Evolutionary conservation across 192 early-diverging fungal species (phyloP), one percentile per base, ranked within the genome.

Genomic region (Hyaloraphidium curvatum): DNA sequence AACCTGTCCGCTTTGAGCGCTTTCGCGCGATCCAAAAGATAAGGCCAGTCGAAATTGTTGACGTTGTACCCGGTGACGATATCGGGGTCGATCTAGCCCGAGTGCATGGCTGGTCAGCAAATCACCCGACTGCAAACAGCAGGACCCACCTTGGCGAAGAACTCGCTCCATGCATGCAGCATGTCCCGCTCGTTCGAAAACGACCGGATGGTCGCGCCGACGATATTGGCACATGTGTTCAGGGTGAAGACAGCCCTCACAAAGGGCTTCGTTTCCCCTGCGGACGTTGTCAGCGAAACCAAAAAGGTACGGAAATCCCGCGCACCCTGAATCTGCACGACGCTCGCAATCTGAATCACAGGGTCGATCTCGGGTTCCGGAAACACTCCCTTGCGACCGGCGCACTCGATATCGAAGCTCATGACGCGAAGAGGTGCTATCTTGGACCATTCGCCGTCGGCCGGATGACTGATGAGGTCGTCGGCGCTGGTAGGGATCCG

Each of bases 331-430:
- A 89, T 58, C 2, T 87, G 90, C 3, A 98, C 82, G 39, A 91
- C 80, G 56, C 81, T 89, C 13, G 94, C 94, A 53, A 98, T 96
- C 66, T 98, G 94, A 54, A 98, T 98, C 31, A 98, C 84, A 0
- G 91, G 87, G 57, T 98, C 94, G 1, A 76, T 56, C 52, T 84
- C 61, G 25, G 94, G 70, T 50, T 98, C 94, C 2, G 94, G 94
- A 48, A 98, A 98, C 22, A 91, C 67, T 41, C 94, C 94, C 56
- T 89, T 85, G 13, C 94, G 71, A 23, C 94, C 94, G 25, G 88
- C 85, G 52, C 94, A 98, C 67, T 98, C 94, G 54, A 98, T 98
- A 82, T 98, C 94, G 57, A 98, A 91, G 56, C 87, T 90, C 37
- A 98, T 60, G 53, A 98, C 84, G 31, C 94, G 76, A 30, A 95